Percentiles rank a stretch among this genome's conserved stretches.
Conservation (phyloP, 768 basidiomycete species). For the Flagelloscypha sp. region DNA sequence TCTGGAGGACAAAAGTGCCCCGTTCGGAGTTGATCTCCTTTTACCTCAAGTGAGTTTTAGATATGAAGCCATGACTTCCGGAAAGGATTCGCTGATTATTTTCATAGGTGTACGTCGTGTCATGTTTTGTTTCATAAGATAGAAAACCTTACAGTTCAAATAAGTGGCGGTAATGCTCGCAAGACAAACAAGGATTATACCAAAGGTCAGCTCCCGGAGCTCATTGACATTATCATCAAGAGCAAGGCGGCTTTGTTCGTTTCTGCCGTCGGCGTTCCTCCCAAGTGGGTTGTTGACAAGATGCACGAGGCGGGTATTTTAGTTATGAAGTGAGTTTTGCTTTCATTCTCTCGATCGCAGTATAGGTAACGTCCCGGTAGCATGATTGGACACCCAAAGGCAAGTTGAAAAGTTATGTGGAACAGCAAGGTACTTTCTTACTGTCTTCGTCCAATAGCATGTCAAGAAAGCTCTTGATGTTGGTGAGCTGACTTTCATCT, state of each 20-base stretch:
- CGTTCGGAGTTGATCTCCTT: constrained; percentile 78
- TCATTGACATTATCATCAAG: constrained; percentile 73
- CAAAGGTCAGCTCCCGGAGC: constrained; percentile 63
- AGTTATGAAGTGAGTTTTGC: too few relatives aligned
- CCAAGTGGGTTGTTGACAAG: constrained; percentile 73
- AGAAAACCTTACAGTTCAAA: too few relatives aligned
- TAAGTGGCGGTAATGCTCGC: constrained; percentile 70
- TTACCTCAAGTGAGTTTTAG: constrained; percentile 81
- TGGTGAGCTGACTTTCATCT: too few relatives aligned
- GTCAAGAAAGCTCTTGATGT: constrained; percentile 70
- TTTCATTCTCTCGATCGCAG: too few relatives aligned
- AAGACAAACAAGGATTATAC: constrained; percentile 87
- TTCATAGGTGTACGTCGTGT: too few relatives aligned
- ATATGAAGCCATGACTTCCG: too few relatives aligned
- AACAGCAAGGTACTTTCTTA: too few relatives aligned
- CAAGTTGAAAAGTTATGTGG: too few relatives aligned
- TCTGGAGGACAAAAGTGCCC: constrained; percentile 67
- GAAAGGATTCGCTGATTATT: too few relatives aligned
- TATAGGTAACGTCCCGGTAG: too few relatives aligned
- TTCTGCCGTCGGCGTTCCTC: constrained; percentile 78
- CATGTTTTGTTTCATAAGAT: too few relatives aligned
- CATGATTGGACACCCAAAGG: constrained; percentile 84
- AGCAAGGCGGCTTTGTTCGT: constrained; percentile 73
- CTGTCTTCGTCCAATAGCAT: too few relatives aligned
- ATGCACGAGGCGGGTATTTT: constrained; percentile 71